Percentiles rank a stretch among this genome's conserved stretches.
These are phyloP conservation scores for Oehlia diaphana DNA, from an alignment of 192 early-diverging fungal genomes.

Conservation along the genomic window DNA sequence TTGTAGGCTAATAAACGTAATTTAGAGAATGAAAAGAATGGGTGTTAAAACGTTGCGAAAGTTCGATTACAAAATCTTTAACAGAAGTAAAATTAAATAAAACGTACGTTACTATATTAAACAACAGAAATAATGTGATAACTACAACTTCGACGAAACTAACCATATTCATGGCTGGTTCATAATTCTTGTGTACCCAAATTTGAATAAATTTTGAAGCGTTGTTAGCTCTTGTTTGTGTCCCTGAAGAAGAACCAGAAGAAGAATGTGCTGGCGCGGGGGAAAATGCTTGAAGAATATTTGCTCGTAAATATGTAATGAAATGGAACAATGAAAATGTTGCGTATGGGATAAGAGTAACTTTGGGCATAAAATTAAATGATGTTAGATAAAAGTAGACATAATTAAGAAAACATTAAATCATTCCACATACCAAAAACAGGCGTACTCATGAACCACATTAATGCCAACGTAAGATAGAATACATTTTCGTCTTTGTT, in stretches of 20 bases:
- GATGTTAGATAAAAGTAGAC: constrained; percentile 6
- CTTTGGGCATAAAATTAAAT: constrained; percentile 40
- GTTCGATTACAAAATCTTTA: neutral
- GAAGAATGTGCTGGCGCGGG: constrained; percentile 37
- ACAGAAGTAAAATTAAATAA: neutral
- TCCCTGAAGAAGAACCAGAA: neutral
- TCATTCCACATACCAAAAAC: constrained; percentile 53
- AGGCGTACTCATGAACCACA: constrained; percentile 71
- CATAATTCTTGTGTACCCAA: constrained; percentile 63
- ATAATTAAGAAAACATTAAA: neutral
- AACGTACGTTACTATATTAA: constrained; percentile 52
- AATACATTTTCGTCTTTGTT: constrained; percentile 76
- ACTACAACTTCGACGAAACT: constrained; percentile 69
- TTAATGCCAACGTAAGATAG: constrained; percentile 68
- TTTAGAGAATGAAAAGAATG: constrained; percentile 32
- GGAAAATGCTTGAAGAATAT: constrained; percentile 63
- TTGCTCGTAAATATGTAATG: constrained; percentile 66
- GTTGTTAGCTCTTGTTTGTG: constrained; percentile 35
- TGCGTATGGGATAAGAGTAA: constrained; percentile 73
- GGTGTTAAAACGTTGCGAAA: neutral
- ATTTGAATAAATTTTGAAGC: constrained; percentile 52
- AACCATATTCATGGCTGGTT: constrained; percentile 59
- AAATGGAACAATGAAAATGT: constrained; percentile 78
- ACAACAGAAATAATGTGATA: constrained; percentile 62
- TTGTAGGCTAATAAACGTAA: constrained; percentile 40